These are phyloP conservation scores for Colletotrichum destructivum DNA, from an alignment of 2,329 filamentous ascomycete species.

Conservation along the genomic window DNA sequence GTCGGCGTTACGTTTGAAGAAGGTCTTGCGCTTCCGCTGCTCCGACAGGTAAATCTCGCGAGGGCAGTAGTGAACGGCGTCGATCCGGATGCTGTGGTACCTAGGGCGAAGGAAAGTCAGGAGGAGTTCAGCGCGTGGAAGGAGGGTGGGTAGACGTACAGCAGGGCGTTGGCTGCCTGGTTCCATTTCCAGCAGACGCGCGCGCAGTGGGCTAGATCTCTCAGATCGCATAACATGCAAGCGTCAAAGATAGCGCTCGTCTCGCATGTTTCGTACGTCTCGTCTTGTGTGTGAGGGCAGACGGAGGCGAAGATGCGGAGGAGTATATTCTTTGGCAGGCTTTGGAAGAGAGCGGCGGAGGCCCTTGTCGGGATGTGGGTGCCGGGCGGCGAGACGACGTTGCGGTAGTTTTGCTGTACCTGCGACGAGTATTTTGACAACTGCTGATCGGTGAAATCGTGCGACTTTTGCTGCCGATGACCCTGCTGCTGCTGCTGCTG, in stretches of 20 bases:
- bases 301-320: slow-evolving; percentile 84
- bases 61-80: slow-evolving; percentile 94
- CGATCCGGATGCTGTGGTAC: slow-evolving; percentile 92
- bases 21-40: slow-evolving; percentile 80
- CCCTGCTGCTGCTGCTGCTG: slow-evolving; percentile 28
- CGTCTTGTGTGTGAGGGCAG: slow-evolving; percentile 86
- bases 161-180: slow-evolving; percentile 61
- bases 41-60: slow-evolving; percentile 87
- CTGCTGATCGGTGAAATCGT: slow-evolving; percentile 34
- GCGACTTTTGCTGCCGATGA: slow-evolving; percentile 26
- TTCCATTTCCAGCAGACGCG: slow-evolving; percentile 83
- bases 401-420: slow-evolving; percentile 40
- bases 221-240: slow-evolving; percentile 94
- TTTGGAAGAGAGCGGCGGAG: slow-evolving; percentile 62
- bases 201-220: slow-evolving; percentile 86
- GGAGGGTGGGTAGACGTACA: slow-evolving; percentile 68
- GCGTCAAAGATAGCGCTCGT: slow-evolving; percentile 82
- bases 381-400: slow-evolving; percentile 29
- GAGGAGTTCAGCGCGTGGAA: slow-evolving; percentile 16
- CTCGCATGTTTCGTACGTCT: slow-evolving; percentile 86
- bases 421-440: slow-evolving; percentile 39
- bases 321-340: slow-evolving; percentile 79
- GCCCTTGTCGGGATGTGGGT: slow-evolving; percentile 55
- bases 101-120: slow-evolving; percentile 59
- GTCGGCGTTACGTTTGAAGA: slow-evolving; percentile 83